phyloP scores from a whole-genome alignment of 441 rosid genomes.

The Mallotus japonicus region DNA sequence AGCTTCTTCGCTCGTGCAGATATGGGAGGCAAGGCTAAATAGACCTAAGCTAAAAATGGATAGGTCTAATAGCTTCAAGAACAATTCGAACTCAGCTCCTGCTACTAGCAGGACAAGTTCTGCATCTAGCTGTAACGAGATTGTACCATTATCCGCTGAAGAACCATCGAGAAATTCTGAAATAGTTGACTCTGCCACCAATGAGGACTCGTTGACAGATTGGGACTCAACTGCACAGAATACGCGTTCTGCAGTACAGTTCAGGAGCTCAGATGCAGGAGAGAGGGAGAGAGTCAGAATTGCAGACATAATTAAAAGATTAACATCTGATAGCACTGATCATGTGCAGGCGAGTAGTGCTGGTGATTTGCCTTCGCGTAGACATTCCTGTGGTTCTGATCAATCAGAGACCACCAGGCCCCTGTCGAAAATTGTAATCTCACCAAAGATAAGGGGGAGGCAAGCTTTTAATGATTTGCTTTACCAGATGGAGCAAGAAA shows the following conservation, averaged over 20 bases:
- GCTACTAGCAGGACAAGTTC: conserved; percentile 44
- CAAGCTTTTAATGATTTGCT: conserved; percentile 80
- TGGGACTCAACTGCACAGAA: conserved; percentile 34
- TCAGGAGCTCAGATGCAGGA: conserved; percentile 31
- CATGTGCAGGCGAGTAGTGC: conserved; percentile 26
- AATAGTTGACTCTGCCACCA: conserved; percentile 23
- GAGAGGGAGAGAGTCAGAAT: conserved; percentile 61
- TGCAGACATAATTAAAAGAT: conserved; percentile 63
- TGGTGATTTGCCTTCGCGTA: conserved; percentile 27
- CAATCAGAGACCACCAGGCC: conserved; percentile 31
- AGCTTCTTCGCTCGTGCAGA: conserved; percentile 87
- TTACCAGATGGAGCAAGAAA: conserved; percentile 52
- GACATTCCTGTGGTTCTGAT: conserved; percentile 10
- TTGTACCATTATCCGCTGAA: conserved; percentile 19
- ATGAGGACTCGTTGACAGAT: conserved; percentile 34
- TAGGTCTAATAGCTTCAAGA: conserved; percentile 33
- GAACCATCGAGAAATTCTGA: conserved; percentile 33
- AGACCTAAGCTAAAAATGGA: conserved; percentile 10
- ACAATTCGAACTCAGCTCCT: conserved; percentile 24
- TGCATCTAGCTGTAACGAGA: conserved; percentile 30
- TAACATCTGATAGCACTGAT: conserved; percentile 42
- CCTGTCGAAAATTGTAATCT: conserved; percentile 34
- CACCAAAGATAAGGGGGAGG: conserved; percentile 74
- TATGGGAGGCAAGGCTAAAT: conserved; percentile 80
- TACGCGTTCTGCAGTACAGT: conserved; percentile 24